Percentiles rank a stretch among this genome's conserved stretches.
Conservation (phyloP, 805 yeast genomes). For the Scheffersomyces coipomensis region DNA sequence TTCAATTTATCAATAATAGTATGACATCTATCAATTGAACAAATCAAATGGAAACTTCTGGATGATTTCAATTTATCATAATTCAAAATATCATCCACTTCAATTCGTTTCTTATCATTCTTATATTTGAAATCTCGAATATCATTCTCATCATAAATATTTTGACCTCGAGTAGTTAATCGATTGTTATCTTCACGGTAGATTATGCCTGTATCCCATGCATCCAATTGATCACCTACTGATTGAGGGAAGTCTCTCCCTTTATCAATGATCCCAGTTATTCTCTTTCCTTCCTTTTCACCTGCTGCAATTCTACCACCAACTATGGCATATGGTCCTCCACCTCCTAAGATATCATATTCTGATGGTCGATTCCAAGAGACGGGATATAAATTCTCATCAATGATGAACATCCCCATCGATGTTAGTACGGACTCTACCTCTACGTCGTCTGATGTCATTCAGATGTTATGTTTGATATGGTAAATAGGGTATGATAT, state of each 20-base stretch:
- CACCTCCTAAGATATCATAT: conserved; percentile 78
- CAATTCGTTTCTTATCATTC: conserved; percentile 61
- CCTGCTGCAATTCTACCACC: conserved; percentile 67
- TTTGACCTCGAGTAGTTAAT: conserved; percentile 79
- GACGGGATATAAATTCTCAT: conserved; percentile 67
- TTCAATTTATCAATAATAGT: conserved; percentile 43
- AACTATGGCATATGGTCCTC: conserved; percentile 75
- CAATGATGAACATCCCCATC: conserved; percentile 88
- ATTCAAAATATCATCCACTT: conserved; percentile 49
- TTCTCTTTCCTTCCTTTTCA: conserved; percentile 22
- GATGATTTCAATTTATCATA: conserved; percentile 34
- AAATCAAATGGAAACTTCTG: conserved; percentile 65
- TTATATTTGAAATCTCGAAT: conserved; percentile 54
- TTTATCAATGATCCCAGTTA: conserved; percentile 74
- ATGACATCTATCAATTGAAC: conserved; percentile 62
- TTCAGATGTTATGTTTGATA: no score
- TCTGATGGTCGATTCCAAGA: conserved; percentile 29
- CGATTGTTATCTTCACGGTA: conserved; percentile 53
- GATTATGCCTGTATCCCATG: conserved; percentile 63
- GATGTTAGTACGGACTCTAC: conserved; percentile 48
- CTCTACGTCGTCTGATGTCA: no score
- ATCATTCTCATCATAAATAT: conserved; percentile 65
- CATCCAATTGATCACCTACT: conserved; percentile 42
- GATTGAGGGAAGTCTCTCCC: conserved; percentile 73
- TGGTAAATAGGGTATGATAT: no score